Evolutionary conservation across 805 yeast species (phyloP), one percentile per base, ranked within the genome.

Genomic region (Spathaspora gorwiae): DNA sequence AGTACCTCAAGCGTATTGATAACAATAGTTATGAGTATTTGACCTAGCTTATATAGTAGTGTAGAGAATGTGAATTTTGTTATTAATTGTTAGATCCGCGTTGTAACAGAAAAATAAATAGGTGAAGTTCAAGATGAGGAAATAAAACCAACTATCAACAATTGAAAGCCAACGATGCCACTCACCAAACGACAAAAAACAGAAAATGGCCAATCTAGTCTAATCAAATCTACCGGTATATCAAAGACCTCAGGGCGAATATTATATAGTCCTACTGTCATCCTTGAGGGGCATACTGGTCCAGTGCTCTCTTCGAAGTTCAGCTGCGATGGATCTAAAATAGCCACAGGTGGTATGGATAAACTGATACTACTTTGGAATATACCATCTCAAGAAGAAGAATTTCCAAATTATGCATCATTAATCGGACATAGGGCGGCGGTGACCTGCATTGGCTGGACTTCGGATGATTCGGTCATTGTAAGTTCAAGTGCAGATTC

Each of bases 21-120:
- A 84, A 83, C 44, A 82, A 81, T 54, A 76, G 83, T 30, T 90
- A 89, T 58, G 86, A 84, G 57, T 92, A 92, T 60, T 68, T 90
- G 37, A 42, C 37, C 10, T 42, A 31, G 32, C 24, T 19, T 19
- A 19, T 19, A 19, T 19, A 19, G 24, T 19, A 19, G 24, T 19
- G 24, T 19, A 19, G 24, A 19, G 24, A 19, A 19, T 19, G 5
- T 19, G 24, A 19, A 19, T 19, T 19, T 19, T 19, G 24, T 19
- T 19, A 19, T n/a, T n/a, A n/a, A n/a, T n/a, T n/a, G n/a, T n/a
- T n/a, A n/a, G n/a, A n/a, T n/a, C n/a, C n/a, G n/a, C n/a, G n/a
- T n/a, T 19, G 24, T 19, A 19, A 5, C 24, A 13, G 19, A 13
- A 34, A 6, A 34, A 13, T 34, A 14, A 33, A 11, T 9, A 6